Base-by-base conservation (phyloP, 768 basidiomycete genomes). In the Boletellus sp. region DNA sequence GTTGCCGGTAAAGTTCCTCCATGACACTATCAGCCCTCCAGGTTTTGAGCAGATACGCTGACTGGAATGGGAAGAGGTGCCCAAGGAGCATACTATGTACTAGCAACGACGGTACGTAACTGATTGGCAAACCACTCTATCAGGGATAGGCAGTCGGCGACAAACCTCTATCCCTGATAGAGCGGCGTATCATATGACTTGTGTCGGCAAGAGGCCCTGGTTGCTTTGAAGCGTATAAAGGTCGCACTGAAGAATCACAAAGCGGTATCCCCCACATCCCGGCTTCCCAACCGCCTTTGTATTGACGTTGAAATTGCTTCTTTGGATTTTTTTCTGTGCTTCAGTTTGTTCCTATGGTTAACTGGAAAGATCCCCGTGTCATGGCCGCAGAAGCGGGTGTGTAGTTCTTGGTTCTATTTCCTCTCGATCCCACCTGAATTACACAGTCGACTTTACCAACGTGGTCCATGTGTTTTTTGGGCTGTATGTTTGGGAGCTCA, bases 401-500 rank as follows among this genome's bases (percentile, higher is more conserved):
- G 67, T 55, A 40, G 35, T 52, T 40, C 4, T 8, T 4, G 13
- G 17, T 16, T 16, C 24, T 47, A 23, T 36, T 33, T 28, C 28
- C 22, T n/a, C 41, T 42, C 53, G 16, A 51, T 43, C 31, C 46
- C 31, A 50, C 39, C 36, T 38, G 42, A 13, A 28, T 24, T 19
- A 32, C 34, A 35, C 50, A 87, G 85, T 70, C 47, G 74, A 77
- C 43, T 85, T 86, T 59, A 70, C 70, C 38, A 80, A 81, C 57
- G 64, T 85, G 36, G 74, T 84, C 23, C 83, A 83, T 57, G 70
- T 72, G n/a, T 72, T 85, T 46, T 83, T 81, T 53, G 86, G 86
- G 16, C 65, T 84, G 42, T 84, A 84, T 55, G 45, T 83, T 24
- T 87, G 84, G 84, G 86, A 87, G 59, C 53, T 87, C 36, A 73